Conservation (phyloP, 1,284 basidiomycete species). For the Sanghuangporus sanghuang region DNA sequence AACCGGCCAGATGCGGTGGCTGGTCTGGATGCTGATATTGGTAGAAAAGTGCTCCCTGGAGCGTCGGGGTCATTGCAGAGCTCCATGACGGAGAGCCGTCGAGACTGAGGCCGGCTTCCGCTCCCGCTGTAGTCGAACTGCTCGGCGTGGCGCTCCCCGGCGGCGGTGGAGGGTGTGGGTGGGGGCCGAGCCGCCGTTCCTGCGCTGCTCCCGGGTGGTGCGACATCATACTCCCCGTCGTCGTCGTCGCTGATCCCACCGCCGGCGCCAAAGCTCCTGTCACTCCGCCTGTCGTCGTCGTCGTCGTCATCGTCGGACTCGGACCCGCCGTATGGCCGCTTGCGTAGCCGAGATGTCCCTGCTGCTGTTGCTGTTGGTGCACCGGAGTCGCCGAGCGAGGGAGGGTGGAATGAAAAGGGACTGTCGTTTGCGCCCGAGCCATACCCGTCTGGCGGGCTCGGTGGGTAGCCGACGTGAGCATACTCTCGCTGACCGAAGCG, state of each 20-base stretch:
- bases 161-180: slow-evolving; percentile 25
- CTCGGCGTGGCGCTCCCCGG: slow-evolving; percentile 21
- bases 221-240: slow-evolving; percentile 25
- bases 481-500: slow-evolving; percentile 1
- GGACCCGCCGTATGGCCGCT: slow-evolving; percentile 27
- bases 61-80: slow-evolving; percentile 63
- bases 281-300: slow-evolving; percentile 33
- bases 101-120: slow-evolving; percentile 68
- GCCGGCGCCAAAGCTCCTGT: slow-evolving; percentile 36
- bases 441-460: slow-evolving; percentile 21
- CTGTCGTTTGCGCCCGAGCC: slow-evolving; percentile 34
- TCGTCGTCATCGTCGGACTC: slow-evolving; percentile 47
- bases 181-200: slow-evolving; percentile 11
- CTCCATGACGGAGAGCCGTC: slow-evolving; percentile 77
- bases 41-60: slow-evolving; percentile 22
- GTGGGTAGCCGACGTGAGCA: slow-evolving; percentile 23
- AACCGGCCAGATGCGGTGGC: slow-evolving; percentile 45
- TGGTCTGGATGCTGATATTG: slow-evolving; percentile 34
- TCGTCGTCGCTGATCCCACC: slow-evolving; percentile 18
- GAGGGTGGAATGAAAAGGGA: slow-evolving; percentile 79
- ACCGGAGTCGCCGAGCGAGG: slow-evolving; percentile 40
- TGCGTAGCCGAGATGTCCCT: slow-evolving; percentile 24
- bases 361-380: slow-evolving; percentile 16
- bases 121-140: slow-evolving; percentile 32
- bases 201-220: slow-evolving; percentile 19